phyloP scores from a whole-genome alignment of 176 grass and related monocot genomes.

The Oryza rufipogon region DNA sequence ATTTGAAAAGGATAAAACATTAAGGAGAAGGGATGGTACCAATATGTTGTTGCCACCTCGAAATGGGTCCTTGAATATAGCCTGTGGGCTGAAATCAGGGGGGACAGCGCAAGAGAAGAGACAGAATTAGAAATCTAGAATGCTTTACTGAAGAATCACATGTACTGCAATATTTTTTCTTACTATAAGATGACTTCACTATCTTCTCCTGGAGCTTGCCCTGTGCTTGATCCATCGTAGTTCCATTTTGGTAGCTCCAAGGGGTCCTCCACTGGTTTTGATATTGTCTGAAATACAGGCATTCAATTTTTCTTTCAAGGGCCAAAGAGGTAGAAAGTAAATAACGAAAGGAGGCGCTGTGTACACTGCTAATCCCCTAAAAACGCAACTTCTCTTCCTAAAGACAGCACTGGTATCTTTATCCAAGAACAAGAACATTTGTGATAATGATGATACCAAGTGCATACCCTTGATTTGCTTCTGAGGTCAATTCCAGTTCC shows the following conservation, averaged over 20 bases:
- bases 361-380: background rate
- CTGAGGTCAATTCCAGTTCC: constrained; percentile 91
- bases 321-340: too few relatives aligned
- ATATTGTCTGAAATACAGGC: constrained; percentile 60
- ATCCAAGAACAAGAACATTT: background rate
- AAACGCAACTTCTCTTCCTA: background rate
- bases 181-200: constrained; percentile 99
- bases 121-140: background rate
- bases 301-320: background rate
- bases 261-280: constrained; percentile 80
- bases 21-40: constrained; percentile 45
- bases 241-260: constrained; percentile 98
- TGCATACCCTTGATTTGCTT: constrained; percentile 95
- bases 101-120: constrained; percentile 1
- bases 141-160: background rate
- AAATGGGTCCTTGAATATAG: constrained; percentile 97
- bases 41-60: constrained; percentile 95
- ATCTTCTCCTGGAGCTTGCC: constrained; percentile 95
- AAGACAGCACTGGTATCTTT: background rate
- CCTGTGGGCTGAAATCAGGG: constrained; percentile 73
- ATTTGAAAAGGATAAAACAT: background rate
- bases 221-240: constrained; percentile 98
- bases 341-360: background rate
- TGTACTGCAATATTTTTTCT: constrained; percentile 3
- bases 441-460: background rate